These are phyloP conservation scores for Pythium dissimile DNA, from an alignment of 352 stramenopile genomes.

Conservation along the genomic window DNA sequence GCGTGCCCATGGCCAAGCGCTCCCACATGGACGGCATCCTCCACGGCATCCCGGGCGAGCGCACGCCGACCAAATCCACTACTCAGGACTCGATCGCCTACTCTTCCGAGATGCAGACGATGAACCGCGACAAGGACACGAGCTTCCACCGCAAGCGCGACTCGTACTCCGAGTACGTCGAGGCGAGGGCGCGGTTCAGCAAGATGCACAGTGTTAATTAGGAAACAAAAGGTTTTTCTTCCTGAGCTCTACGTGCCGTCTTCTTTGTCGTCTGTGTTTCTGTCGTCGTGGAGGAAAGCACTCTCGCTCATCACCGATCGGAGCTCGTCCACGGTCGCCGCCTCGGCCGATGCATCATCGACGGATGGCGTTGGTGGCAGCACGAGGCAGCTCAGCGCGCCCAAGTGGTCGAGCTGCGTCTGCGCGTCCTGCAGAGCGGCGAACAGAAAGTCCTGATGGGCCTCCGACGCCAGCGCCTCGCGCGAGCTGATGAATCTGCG, in stretches of 20 bases:
- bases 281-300: slow-evolving; percentile 11
- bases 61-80: slow-evolving; percentile 30
- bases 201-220: slow-evolving; percentile 89
- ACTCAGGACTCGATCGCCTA: slow-evolving; percentile 58
- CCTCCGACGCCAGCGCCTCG: slow-evolving; percentile 48
- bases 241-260: slow-evolving; percentile 1
- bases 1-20: slow-evolving; percentile 65
- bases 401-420: slow-evolving; percentile 55
- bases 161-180: slow-evolving; percentile 85
- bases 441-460: slow-evolving; percentile 60
- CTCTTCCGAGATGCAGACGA: slow-evolving; percentile 68
- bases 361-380: slow-evolving; percentile 16
- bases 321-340: slow-evolving; percentile 17
- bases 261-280: neutral
- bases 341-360: neutral
- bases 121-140: slow-evolving; percentile 75
- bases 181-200: slow-evolving; percentile 83
- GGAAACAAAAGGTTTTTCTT: no score
- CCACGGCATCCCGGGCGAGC: slow-evolving; percentile 44
- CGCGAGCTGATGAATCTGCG: slow-evolving; percentile 44
- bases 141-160: slow-evolving; percentile 79
- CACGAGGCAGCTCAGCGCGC: slow-evolving; percentile 38
- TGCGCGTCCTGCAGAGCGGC: slow-evolving; percentile 56
- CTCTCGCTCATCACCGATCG: slow-evolving; percentile 24
- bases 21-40: slow-evolving; percentile 79